These are phyloP conservation scores for Jatropha curcas DNA, from an alignment of 345 rosid genomes.

Conservation along the genomic window DNA sequence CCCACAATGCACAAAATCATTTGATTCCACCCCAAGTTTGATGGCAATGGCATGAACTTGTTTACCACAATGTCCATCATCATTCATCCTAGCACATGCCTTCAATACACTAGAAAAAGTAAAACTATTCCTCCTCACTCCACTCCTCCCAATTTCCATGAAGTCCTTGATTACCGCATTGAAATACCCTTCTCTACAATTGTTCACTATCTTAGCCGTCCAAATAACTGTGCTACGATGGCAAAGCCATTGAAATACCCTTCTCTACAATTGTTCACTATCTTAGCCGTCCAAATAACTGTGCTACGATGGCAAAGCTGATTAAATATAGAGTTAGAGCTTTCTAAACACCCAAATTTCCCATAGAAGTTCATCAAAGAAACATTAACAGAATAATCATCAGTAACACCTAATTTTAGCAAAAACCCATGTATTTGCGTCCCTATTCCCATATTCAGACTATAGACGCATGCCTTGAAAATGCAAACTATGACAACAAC, in stretches of 20 bases:
- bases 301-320: constrained; percentile 32
- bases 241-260: constrained; percentile 43
- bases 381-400: constrained; percentile 35
- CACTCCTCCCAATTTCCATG: constrained; percentile 46
- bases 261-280: constrained; percentile 52
- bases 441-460: constrained; percentile 51
- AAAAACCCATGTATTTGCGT: constrained; percentile 67
- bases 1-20: constrained; percentile 42
- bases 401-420: constrained; percentile 45
- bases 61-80: constrained; percentile 47
- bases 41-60: constrained; percentile 58
- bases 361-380: constrained; percentile 61
- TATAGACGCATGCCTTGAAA: constrained; percentile 52
- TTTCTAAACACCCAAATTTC: constrained; percentile 39
- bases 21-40: constrained; percentile 55
- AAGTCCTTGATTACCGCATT: constrained; percentile 46
- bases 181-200: constrained; percentile 46
- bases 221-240: constrained; percentile 37
- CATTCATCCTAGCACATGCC: constrained; percentile 52
- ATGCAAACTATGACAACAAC: constrained; percentile 34
- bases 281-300: constrained; percentile 54
- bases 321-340: too few relatives aligned
- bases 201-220: constrained; percentile 57
- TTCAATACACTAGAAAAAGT: constrained; percentile 50
- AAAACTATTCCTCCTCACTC: constrained; percentile 38